phyloP scores from a whole-genome alignment of 495 filamentous ascomycete species.

The Zalerion maritima region DNA sequence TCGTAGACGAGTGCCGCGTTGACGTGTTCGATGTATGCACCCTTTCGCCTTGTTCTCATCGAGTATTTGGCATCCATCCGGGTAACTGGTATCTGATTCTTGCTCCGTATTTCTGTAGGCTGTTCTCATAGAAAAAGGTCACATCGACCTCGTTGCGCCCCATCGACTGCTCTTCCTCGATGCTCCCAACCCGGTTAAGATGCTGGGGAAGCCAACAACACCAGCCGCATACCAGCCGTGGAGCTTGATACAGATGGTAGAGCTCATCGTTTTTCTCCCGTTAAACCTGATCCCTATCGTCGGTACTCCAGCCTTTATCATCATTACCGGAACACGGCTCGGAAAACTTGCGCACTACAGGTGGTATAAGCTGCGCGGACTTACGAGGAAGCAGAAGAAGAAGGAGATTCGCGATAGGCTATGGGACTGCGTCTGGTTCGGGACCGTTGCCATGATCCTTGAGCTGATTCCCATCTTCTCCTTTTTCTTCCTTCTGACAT shows the following conservation, averaged over 20 bases:
- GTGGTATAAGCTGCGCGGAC: slow-evolving; percentile 74
- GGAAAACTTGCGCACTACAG: slow-evolving; percentile 45
- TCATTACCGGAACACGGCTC: slow-evolving; percentile 46
- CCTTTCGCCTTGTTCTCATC: slow-evolving; percentile 12
- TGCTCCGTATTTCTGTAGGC: slow-evolving; percentile 15
- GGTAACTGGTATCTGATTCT: background rate
- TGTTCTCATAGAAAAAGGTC: slow-evolving; percentile 32
- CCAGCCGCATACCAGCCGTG: slow-evolving; percentile 53
- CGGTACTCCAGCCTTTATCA: slow-evolving; percentile 64
- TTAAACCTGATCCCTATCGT: slow-evolving; percentile 82
- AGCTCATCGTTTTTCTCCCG: slow-evolving; percentile 66
- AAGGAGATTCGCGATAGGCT: slow-evolving; percentile 47
- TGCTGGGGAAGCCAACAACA: slow-evolving; percentile 59
- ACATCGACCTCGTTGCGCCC: slow-evolving; percentile 45
- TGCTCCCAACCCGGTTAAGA: slow-evolving; percentile 46
- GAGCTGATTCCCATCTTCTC: slow-evolving; percentile 71
- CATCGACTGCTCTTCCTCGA: slow-evolving; percentile 54
- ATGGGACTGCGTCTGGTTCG: slow-evolving; percentile 54
- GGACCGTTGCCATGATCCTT: slow-evolving; percentile 37
- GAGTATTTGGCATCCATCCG: background rate
- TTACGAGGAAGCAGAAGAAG: slow-evolving; percentile 46
- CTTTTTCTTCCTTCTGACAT: slow-evolving; percentile 82
- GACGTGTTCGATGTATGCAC: slow-evolving; percentile 76
- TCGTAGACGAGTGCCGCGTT: slow-evolving; percentile 71
- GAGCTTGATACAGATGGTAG: slow-evolving; percentile 60